Evolutionary conservation across 352 stramenopile species (phyloP), one percentile per base, ranked within the genome.

Genomic region (Phytophthora chlamydospora): DNA sequence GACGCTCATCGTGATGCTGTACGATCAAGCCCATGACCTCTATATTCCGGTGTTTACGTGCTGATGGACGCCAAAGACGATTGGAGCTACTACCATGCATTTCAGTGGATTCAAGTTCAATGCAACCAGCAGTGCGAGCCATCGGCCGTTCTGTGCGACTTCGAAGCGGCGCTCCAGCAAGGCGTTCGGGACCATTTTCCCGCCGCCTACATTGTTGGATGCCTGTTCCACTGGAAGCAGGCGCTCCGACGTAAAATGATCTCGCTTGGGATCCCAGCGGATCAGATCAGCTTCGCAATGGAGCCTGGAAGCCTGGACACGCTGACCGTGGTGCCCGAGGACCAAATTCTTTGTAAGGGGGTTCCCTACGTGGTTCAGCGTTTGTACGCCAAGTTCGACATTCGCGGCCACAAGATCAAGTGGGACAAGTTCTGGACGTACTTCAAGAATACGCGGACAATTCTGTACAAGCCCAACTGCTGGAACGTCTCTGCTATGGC

Each of bases 401-500:
- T 19, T 17, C 27, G 17, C 31, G 24, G 40, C 10, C 3, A 32
- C 19, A 47, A 49, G 27, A 62, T 29, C 8, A 5, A 6, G 10
- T 62, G 44, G 27, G 49, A 42, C 27, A 43, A 14, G 11, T 62
- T 55, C 36, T 49, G 55, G 55, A 6, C 16, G 29, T 54, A 54
- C 10, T 55, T 54, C 12, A 12, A 7, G 0, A 16, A 39, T 13
- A 62, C 44, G 0, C 42, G 42, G 35, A 41, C 50, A 27, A 49
- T 45, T 36, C 35, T 13, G 2, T 56, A 44, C 32, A 6, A 40
- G 5, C 27, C 44, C 3, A 49, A 7, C 12, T 47, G 7, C 7
- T 53, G 53, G 53, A 62, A 62, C n/a, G 24, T 62, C 12, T 38
- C 16, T 11, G 27, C 21, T 16, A 54, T 62, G 42, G 42, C 55